Conservation (phyloP, 1,284 basidiomycete species). For the Hemileccinum hortonii region DNA sequence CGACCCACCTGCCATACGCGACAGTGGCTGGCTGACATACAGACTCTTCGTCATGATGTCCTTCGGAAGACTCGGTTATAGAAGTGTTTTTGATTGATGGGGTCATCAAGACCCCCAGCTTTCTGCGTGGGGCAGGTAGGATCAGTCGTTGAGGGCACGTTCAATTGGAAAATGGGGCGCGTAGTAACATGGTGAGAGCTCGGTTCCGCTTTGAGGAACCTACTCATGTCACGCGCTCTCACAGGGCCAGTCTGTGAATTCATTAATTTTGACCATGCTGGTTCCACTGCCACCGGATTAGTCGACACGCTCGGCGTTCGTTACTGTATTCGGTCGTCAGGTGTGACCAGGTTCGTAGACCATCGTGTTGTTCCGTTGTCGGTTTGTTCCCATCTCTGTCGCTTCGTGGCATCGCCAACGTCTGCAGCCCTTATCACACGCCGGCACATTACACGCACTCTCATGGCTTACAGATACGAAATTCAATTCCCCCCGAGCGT, state of each 20-base stretch:
- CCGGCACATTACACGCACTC: neutral
- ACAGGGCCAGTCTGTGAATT: conserved; percentile 7
- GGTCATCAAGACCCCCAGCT: neutral
- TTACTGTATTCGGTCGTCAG: no score
- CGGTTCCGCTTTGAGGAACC: neutral
- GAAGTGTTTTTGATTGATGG: neutral
- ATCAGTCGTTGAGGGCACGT: neutral
- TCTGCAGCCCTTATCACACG: neutral
- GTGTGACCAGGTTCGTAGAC: no score
- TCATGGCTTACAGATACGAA: neutral
- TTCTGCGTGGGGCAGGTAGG: neutral
- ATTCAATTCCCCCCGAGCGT: no score
- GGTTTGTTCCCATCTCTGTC: conserved; percentile 7
- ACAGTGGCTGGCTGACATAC: neutral
- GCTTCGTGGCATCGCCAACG: neutral
- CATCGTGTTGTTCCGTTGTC: conserved; percentile 12
- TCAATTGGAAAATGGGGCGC: neutral
- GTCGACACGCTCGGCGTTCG: neutral
- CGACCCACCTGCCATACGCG: conserved; percentile 15
- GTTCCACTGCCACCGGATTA: conserved; percentile 1
- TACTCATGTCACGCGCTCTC: neutral
- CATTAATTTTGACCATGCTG: conserved; percentile 6
- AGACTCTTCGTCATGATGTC: neutral
- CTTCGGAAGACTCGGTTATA: neutral
- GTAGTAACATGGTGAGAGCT: neutral